Conservation (phyloP, 2,329 filamentous ascomycete species). For the Lachnum nothofagi region DNA sequence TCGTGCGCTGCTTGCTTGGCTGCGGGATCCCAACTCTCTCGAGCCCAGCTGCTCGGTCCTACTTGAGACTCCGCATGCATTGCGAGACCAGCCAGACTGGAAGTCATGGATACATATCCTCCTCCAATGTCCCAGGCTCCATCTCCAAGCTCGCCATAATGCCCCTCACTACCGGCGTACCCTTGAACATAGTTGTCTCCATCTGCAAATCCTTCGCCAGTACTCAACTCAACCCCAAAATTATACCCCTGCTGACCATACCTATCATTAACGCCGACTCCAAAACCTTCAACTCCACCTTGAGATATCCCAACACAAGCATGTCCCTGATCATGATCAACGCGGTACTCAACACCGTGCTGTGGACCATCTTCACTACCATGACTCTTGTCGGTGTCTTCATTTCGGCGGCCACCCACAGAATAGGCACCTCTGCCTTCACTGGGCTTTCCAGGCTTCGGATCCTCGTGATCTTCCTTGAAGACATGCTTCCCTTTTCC, state of each 20-base stretch:
- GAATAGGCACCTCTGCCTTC: background rate
- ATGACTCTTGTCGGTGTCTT: no score
- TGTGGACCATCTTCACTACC: no score
- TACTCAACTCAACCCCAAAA: background rate
- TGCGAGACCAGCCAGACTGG: background rate
- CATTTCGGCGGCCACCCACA: background rate
- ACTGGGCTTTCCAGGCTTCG: background rate
- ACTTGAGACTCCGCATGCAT: background rate
- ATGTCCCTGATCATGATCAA: background rate
- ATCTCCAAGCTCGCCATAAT: background rate
- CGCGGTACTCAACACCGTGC: background rate
- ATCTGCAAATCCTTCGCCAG: background rate
- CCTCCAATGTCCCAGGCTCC: background rate
- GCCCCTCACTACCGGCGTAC: background rate
- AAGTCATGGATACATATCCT: background rate
- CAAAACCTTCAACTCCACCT: background rate
- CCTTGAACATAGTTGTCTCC: background rate
- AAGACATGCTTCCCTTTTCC: constrained; percentile 10
- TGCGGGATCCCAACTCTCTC: background rate
- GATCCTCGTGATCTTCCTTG: constrained; percentile 1
- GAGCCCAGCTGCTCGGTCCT: background rate
- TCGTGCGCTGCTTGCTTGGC: constrained; percentile 10
- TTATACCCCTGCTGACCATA: background rate
- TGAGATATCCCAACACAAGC: background rate
- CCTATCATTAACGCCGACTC: background rate